phyloP scores from a whole-genome alignment of 768 basidiomycete genomes.

The Podaxis rugospora region DNA sequence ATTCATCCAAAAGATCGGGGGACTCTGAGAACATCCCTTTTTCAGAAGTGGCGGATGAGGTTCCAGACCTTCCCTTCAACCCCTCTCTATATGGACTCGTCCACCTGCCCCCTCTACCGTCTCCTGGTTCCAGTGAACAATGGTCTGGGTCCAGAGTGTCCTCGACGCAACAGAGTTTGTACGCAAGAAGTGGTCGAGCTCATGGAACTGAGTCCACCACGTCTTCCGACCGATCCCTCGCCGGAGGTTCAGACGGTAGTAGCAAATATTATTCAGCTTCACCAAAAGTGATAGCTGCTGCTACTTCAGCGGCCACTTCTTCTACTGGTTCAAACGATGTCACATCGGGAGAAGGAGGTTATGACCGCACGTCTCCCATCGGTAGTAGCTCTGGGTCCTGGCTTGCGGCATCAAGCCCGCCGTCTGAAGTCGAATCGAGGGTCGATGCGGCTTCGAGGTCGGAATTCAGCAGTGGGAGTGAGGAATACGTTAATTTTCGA shows the following conservation, averaged over 20 bases:
- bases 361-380: not conserved
- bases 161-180: conserved; percentile 14
- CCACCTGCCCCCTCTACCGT: conserved; percentile 32
- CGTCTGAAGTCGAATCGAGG: not conserved
- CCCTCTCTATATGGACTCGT: conserved; percentile 37
- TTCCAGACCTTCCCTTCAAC: conserved; percentile 27
- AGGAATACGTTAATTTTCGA: conserved; percentile 49
- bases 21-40: conserved; percentile 9
- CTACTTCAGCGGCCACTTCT: not conserved
- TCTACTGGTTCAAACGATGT: not conserved
- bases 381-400: not conserved
- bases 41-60: conserved; percentile 12
- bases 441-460: conserved; percentile 6
- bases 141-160: not conserved
- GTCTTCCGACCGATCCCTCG: not conserved
- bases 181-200: not conserved
- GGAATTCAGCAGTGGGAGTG: conserved; percentile 13
- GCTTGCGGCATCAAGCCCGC: not conserved
- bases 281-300: not conserved
- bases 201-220: not conserved
- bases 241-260: not conserved
- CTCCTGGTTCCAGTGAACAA: conserved; percentile 10
- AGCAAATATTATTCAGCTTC: not conserved
- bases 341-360: not conserved
- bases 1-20: not conserved